These are phyloP conservation scores for Haplographium delicatum DNA, from an alignment of 495 filamentous ascomycete species.

Conservation along the genomic window DNA sequence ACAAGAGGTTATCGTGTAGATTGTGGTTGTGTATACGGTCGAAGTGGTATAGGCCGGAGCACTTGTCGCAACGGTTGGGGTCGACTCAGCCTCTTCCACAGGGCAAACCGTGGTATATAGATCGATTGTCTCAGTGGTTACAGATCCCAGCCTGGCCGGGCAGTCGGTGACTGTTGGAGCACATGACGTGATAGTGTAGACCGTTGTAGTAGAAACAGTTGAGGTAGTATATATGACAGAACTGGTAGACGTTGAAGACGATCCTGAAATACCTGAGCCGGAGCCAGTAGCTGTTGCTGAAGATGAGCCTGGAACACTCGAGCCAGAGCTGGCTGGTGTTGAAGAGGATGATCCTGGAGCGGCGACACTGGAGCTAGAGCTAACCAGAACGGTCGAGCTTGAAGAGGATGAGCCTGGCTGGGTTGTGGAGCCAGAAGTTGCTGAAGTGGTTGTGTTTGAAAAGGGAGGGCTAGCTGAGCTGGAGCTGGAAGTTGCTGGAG, in stretches of 20 bases:
- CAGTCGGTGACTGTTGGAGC: conserved; percentile 12
- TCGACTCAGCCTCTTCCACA: not conserved
- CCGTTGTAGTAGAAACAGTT: conserved; percentile 6
- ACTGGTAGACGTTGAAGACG: conserved; percentile 2
- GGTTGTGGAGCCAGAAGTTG: not conserved
- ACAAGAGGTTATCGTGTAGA: conserved; percentile 54
- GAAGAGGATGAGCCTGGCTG: no score
- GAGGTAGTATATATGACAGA: not conserved
- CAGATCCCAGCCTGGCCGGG: not conserved
- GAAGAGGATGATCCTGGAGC: not conserved
- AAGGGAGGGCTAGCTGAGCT: not conserved
- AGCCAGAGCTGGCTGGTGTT: not conserved
- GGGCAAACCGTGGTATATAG: not conserved
- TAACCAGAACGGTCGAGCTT: not conserved
- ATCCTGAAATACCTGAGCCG: not conserved
- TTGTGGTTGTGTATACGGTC: conserved; percentile 53
- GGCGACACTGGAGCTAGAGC: not conserved
- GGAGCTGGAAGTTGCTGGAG: not conserved
- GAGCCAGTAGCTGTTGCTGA: not conserved
- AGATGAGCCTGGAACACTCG: conserved; percentile 1
- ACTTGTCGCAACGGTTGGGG: not conserved
- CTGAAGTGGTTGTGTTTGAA: not conserved
- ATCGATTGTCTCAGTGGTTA: not conserved
- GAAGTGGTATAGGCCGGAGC: conserved; percentile 39
- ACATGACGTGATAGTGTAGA: conserved; percentile 10